A percentile compares a stretch with the other conserved stretches of the same genome.
phyloP scores from a whole-genome alignment of 352 stramenopile genomes.

The Phytophthora aleatoria region DNA sequence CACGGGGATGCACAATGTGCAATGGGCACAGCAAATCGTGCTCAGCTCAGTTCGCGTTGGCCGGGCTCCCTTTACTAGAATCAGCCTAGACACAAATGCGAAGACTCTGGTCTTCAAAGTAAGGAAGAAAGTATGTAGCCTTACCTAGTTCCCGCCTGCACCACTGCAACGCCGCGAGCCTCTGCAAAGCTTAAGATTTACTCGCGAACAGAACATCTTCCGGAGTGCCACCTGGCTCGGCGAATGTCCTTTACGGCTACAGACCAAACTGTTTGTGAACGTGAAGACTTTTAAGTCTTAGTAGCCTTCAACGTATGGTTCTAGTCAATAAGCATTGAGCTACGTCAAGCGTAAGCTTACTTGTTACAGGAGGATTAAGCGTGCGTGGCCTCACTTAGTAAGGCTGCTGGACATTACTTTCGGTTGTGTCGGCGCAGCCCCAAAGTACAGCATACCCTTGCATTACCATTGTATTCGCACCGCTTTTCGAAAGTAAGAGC shows the following conservation, averaged over 20 bases:
- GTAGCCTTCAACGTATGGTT: too few relatives aligned
- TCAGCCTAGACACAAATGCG: constrained; percentile 2
- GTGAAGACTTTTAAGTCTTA: background rate
- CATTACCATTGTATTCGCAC: too few relatives aligned
- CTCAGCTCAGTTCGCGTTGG: constrained; percentile 1
- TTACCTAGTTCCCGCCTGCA: background rate
- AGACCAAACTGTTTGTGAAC: background rate
- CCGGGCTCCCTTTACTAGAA: constrained; percentile 13
- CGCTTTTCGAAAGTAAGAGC: too few relatives aligned
- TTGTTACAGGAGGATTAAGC: too few relatives aligned
- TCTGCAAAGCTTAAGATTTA: constrained; percentile 3
- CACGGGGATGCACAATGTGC: constrained; percentile 2
- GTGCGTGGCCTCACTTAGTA: too few relatives aligned
- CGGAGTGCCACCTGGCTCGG: constrained; percentile 10
- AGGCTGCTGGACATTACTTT: too few relatives aligned
- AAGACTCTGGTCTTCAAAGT: background rate
- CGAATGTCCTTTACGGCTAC: constrained; percentile 9
- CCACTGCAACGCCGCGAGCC: constrained; percentile 1
- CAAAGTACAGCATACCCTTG: too few relatives aligned
- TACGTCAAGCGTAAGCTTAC: too few relatives aligned
- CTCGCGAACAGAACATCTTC: constrained; percentile 9
- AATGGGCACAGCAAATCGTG: constrained; percentile 16
- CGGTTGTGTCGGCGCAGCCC: too few relatives aligned
- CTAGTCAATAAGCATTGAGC: too few relatives aligned
- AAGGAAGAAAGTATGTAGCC: background rate